These are phyloP conservation scores for Anthostomella pinea DNA, from an alignment of 2,329 filamentous ascomycete genomes.

Conservation along the genomic window DNA sequence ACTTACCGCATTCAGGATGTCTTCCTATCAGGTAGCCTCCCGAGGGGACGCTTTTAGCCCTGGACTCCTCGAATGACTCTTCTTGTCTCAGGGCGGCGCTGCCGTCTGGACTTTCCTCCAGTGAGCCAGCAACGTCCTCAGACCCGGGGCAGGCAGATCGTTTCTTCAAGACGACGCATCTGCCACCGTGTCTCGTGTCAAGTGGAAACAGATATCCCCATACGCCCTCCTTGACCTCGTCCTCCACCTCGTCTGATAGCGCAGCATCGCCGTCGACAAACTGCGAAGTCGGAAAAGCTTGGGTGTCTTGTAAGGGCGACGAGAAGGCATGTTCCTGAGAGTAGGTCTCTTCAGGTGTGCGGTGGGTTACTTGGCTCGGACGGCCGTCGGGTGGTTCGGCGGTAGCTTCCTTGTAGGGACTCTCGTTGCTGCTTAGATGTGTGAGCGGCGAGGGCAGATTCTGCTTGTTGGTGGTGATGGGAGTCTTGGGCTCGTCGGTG, in stretches of 20 bases:
- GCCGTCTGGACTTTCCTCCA: constrained; percentile 39
- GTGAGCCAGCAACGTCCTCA: constrained; percentile 39
- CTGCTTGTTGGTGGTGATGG: constrained; percentile 55
- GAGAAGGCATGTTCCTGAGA: constrained; percentile 46
- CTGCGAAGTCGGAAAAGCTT: constrained; percentile 65
- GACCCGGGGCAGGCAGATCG: constrained; percentile 67
- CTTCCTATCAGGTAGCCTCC: constrained; percentile 89
- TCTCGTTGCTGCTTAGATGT: constrained; percentile 53
- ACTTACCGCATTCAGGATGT: constrained; percentile 88
- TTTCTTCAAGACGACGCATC: constrained; percentile 69
- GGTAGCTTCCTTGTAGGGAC: constrained; percentile 63
- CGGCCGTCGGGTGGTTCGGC: constrained; percentile 64
- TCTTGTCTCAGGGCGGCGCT: constrained; percentile 52
- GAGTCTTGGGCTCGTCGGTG: constrained; percentile 50
- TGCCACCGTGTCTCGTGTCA: constrained; percentile 65
- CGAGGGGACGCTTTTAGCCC: constrained; percentile 60
- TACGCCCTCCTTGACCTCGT: constrained; percentile 80
- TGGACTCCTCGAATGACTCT: constrained; percentile 60
- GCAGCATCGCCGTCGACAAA: constrained; percentile 69
- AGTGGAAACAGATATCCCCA: constrained; percentile 94
- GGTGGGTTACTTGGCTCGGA: constrained; percentile 53
- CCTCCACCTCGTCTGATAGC: constrained; percentile 77
- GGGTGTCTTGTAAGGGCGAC: constrained; percentile 62
- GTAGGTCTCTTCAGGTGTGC: constrained; percentile 46
- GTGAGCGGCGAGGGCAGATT: constrained; percentile 83